Percentiles rank a stretch among this genome's conserved stretches.
These are phyloP conservation scores for Helichrysum umbraculigerum DNA, from an alignment of 129 eudicot species.

Conservation along the genomic window DNA sequence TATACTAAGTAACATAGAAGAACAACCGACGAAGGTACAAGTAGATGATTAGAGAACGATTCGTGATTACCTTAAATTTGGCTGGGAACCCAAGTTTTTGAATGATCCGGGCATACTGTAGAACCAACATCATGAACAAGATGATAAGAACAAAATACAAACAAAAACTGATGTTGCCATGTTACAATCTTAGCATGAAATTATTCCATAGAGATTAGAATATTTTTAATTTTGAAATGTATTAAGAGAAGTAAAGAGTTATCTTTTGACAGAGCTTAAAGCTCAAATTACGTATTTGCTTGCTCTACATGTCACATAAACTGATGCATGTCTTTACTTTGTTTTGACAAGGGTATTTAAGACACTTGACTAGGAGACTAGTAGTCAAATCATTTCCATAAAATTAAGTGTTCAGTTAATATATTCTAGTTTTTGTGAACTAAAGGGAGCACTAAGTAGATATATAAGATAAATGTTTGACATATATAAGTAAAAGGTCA, in stretches of 20 bases:
- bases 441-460: not conserved
- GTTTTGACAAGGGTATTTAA: too few species aligned
- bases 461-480: not conserved
- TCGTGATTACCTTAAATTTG: slow-evolving; percentile 62
- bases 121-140: slow-evolving; percentile 1
- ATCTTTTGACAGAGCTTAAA: not conserved
- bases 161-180: not conserved
- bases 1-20: not conserved
- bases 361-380: not conserved
- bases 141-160: not conserved
- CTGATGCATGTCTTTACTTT: not conserved
- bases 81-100: slow-evolving; percentile 91
- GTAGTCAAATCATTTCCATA: not conserved
- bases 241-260: not conserved
- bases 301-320: not conserved
- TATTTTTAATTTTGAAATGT: not conserved
- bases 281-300: not conserved
- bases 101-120: slow-evolving; percentile 81
- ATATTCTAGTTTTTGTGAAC: not conserved
- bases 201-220: not conserved
- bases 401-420: not conserved
- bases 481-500: too few species aligned
- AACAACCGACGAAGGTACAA: not conserved
- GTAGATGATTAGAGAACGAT: not conserved
- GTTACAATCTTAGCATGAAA: not conserved